These are phyloP conservation scores for Echeveria elegans DNA, from an alignment of 164 flowering plant species.

Conservation along the genomic window DNA sequence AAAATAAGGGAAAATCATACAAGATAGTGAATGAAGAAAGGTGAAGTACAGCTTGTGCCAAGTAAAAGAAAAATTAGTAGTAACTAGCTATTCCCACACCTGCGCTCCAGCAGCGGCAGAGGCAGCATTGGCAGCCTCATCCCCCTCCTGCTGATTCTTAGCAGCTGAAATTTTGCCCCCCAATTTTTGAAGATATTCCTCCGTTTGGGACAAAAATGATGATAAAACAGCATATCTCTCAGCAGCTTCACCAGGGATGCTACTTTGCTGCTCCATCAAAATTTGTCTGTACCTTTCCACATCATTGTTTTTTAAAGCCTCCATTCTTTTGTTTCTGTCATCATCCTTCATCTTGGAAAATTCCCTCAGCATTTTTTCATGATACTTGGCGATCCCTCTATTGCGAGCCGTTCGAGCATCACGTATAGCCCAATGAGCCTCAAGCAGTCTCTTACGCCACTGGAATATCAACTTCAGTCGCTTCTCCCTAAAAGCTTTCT, in stretches of 20 bases:
- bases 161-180: conserved; percentile 92
- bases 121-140: conserved; percentile 85
- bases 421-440: conserved; percentile 94
- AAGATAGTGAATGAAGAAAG: neutral
- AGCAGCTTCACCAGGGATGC: conserved; percentile 83
- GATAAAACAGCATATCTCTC: conserved; percentile 92
- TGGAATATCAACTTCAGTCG: conserved; percentile 82
- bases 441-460: conserved; percentile 98
- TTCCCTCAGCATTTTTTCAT: conserved; percentile 91
- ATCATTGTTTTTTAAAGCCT: conserved; percentile 97
- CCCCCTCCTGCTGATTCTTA: conserved; percentile 90
- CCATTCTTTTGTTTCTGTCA: conserved; percentile 88
- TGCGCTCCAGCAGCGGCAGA: conserved; percentile 85
- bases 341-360: conserved; percentile 94
- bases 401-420: conserved; percentile 98
- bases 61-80: neutral
- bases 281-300: conserved; percentile 96
- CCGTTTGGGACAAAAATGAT: conserved; percentile 89
- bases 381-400: conserved; percentile 96
- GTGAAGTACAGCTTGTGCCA: neutral
- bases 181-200: conserved; percentile 85
- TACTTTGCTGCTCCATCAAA: conserved; percentile 96
- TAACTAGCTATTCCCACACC: conserved; percentile 30
- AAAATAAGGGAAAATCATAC: conserved; percentile 6
- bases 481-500: conserved; percentile 78